Conservation (phyloP, 371 early-diverging fungal species). For the Quaeritorhiza haematococci region DNA sequence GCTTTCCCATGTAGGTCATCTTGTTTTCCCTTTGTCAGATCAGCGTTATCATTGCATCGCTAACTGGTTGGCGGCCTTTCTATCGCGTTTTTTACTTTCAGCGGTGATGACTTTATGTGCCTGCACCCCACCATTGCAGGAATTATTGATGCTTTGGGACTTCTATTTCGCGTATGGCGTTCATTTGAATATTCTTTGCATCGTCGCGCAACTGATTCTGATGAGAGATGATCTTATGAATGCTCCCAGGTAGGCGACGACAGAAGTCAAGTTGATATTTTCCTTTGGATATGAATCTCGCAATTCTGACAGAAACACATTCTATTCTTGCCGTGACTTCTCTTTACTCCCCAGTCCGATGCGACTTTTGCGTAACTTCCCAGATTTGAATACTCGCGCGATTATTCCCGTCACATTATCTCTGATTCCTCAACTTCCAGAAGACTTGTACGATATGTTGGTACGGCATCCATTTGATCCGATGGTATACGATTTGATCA, state of each 20-base stretch:
- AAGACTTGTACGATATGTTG: conserved; percentile 66
- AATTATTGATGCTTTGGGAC: conserved; percentile 87
- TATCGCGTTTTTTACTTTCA: conserved; percentile 20
- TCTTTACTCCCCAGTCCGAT: conserved; percentile 54
- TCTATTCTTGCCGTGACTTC: background rate
- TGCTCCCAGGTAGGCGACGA: conserved; percentile 45
- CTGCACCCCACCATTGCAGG: conserved; percentile 78
- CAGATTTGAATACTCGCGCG: conserved; percentile 61
- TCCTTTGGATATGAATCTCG: background rate
- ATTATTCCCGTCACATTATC: conserved; percentile 55
- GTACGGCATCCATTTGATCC: conserved; percentile 76
- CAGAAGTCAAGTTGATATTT: background rate
- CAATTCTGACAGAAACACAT: background rate
- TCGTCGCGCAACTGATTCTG: conserved; percentile 74
- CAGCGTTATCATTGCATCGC: background rate
- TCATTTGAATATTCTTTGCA: conserved; percentile 85
- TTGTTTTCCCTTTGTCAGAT: background rate
- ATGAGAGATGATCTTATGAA: conserved; percentile 70
- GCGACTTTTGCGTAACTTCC: conserved; percentile 71
- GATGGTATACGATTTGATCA: conserved; percentile 22
- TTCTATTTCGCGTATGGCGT: conserved; percentile 83
- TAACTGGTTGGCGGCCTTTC: background rate
- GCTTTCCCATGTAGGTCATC: conserved; percentile 78
- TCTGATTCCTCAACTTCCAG: conserved; percentile 59
- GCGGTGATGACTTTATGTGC: conserved; percentile 90